A percentile compares a stretch with the other conserved stretches of the same genome.
Conservation (phyloP, 2,329 filamentous ascomycete genomes). For the Penicillium olsonii region DNA sequence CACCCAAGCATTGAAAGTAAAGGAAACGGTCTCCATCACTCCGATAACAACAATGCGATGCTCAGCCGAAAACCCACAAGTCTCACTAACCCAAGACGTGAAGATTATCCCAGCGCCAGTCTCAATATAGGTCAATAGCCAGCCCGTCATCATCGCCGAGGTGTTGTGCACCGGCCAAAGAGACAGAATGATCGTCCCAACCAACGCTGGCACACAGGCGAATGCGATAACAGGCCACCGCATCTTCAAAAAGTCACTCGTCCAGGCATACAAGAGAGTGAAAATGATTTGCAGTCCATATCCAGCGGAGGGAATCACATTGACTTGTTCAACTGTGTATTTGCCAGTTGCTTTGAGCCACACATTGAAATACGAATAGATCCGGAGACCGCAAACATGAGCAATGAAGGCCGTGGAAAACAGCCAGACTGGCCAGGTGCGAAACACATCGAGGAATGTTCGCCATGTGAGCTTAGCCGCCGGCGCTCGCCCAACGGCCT, state of each 20-base stretch:
- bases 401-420: constrained; percentile 46
- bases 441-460: constrained; percentile 7
- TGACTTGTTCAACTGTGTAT: constrained; percentile 55
- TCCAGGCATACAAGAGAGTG: constrained; percentile 61
- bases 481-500: constrained; percentile 6
- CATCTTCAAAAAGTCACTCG: constrained; percentile 57
- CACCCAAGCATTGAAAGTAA: constrained; percentile 50
- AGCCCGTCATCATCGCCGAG: constrained; percentile 15
- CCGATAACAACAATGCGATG: constrained; percentile 53
- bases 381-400: constrained; percentile 33
- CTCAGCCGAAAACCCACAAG: constrained; percentile 49
- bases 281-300: constrained; percentile 54
- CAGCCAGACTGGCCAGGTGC: constrained; percentile 19
- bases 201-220: constrained; percentile 32
- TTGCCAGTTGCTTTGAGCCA: constrained; percentile 48
- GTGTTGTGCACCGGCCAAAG: constrained; percentile 12
- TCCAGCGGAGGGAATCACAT: constrained; percentile 53
- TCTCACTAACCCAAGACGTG: constrained; percentile 50
- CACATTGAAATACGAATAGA: constrained; percentile 39
- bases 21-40: constrained; percentile 50
- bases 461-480: constrained; percentile 2
- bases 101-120: constrained; percentile 12
- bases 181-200: constrained; percentile 12
- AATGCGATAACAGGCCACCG: constrained; percentile 62
- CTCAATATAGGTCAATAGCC: constrained; percentile 15